Evolutionary conservation across 768 basidiomycete genomes (phyloP).

Genomic region (Naematelia encephala): DNA sequence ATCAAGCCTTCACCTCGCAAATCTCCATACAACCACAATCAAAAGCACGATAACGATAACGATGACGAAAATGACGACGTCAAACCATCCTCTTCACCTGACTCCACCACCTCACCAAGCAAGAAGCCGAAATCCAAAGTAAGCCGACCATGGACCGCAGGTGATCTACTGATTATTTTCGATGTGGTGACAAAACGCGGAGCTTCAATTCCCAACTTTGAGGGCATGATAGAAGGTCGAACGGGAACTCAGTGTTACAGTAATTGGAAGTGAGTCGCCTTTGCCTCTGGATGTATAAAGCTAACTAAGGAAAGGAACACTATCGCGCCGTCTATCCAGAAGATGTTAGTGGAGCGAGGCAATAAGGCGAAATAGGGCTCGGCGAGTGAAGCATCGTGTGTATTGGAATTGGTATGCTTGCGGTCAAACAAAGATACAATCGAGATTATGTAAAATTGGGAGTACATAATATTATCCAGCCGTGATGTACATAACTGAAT

Average conservation of each 20-base stretch:
- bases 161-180: constrained; percentile 6
- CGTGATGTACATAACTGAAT: too few species aligned
- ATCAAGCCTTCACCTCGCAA: not conserved
- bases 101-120: not conserved
- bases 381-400: not conserved
- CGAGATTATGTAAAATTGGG: too few species aligned
- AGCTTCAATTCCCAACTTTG: not conserved
- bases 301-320: not conserved
- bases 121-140: not conserved
- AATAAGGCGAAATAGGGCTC: not conserved
- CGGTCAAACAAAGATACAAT: not conserved
- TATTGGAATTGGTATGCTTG: not conserved
- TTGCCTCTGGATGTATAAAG: not conserved
- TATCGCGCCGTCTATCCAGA: not conserved
- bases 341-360: not conserved
- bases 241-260: constrained; percentile 10
- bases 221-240: constrained; percentile 9
- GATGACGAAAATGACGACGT: not conserved
- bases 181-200: constrained; percentile 8
- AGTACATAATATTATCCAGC: too few species aligned
- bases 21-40: not conserved
- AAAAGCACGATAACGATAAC: too few species aligned
- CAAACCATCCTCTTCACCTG: not conserved
- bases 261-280: constrained; percentile 8
- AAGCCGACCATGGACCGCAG: constrained; percentile 5